Base-by-base conservation (phyloP, 2,329 filamentous ascomycete genomes). In the Neurospora sp. region DNA sequence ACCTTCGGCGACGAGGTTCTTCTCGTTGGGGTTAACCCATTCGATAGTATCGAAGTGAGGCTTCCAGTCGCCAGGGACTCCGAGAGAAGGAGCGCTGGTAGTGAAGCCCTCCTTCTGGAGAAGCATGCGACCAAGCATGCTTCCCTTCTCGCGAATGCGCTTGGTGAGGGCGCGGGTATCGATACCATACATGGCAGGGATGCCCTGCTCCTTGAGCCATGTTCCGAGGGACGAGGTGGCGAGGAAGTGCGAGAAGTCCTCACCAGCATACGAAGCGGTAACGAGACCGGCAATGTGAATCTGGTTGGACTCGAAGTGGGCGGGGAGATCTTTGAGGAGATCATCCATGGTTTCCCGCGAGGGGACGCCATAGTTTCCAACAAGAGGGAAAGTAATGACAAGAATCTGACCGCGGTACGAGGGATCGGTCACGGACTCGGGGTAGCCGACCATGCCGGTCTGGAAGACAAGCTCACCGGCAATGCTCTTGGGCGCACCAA, bases 361-460 rank as follows among this genome's bases (percentile, higher is more conserved):
- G 69, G 96, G 96, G 37, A 98, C 96, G 80, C 95, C 95, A 83
- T 99, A 99, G 85, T 98, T 99, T 80, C 95, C 95, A 71, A 97
- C 91, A 46, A 98, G 86, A 71, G 95, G 96, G 81, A 97, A 97
- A 69, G 95, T 99, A 77, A 98, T 89, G 81, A 98, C 94, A 76
- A 99, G 87, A 76, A 99, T 97, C 83, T 99, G 95, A 72, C 92
- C 92, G 67, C 91, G 90, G 82, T 96, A 95, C 67, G 92, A 95
- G 74, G 92, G 92, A 79, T 96, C 92, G 72, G 92, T 95, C 76
- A 96, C 86, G 66, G 91, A 96, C 85, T 99, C 96, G 57, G 96
- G 94, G 80, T 99, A 99, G 78, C 96, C 96, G 76, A 98, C 96
- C 94, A 98, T 97, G 82, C 96, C 96, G 70, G 96, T 99, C 87